Evolutionary conservation across 1,284 basidiomycete species (phyloP).

Genomic region (Moesziomyces aphidis): DNA sequence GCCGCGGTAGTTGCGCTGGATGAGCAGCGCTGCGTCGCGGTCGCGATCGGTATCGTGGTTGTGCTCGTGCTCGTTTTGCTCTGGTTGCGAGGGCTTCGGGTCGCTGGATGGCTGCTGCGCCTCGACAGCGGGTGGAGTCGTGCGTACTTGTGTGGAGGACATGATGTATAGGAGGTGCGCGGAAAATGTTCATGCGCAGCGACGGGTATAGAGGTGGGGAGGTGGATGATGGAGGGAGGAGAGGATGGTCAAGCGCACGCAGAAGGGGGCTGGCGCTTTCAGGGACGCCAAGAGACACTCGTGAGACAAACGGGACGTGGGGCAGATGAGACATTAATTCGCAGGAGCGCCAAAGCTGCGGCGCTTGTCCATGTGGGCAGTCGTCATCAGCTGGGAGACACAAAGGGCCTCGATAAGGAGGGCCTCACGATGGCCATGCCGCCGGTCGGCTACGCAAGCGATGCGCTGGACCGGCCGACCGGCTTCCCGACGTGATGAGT

Average conservation of each 20-base stretch:
- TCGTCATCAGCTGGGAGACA: conserved; percentile 6
- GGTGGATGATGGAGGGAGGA: neutral
- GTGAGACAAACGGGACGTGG: neutral
- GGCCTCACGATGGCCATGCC: neutral
- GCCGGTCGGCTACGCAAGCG: conserved; percentile 16
- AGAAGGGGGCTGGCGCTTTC: too few species aligned
- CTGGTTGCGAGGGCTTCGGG: neutral
- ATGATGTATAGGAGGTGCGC: conserved; percentile 6
- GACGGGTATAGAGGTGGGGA: neutral
- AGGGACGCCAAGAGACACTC: neutral
- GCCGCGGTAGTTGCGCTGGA: conserved; percentile 59
- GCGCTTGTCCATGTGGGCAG: conserved; percentile 5
- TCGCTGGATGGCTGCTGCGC: conserved; percentile 9
- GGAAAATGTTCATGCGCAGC: neutral
- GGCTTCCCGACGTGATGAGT: neutral
- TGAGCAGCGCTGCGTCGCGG: conserved; percentile 45
- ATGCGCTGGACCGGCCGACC: neutral
- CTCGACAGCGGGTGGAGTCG: conserved; percentile 31
- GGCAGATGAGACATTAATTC: neutral
- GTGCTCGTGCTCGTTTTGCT: conserved; percentile 29
- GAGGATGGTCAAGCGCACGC: neutral
- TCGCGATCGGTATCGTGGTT: conserved; percentile 41
- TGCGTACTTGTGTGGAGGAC: conserved; percentile 32
- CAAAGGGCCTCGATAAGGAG: conserved; percentile 4
- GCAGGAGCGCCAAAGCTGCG: neutral